Conservation (phyloP, 805 yeast species). For the Candida ovalis region DNA sequence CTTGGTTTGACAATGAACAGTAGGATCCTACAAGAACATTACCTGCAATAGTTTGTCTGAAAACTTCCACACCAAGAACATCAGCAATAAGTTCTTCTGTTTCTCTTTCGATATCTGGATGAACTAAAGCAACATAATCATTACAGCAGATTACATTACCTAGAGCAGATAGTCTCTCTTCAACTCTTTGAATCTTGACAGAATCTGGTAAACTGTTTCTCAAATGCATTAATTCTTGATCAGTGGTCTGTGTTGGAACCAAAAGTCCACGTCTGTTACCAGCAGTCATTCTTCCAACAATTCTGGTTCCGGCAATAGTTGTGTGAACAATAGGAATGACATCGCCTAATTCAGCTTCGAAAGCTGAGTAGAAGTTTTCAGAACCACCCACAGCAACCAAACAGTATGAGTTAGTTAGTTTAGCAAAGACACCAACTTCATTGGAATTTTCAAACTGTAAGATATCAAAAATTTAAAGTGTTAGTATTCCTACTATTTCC, state of each 20-base stretch:
- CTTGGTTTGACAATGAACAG: slow-evolving; percentile 92
- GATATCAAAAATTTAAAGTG: not conserved
- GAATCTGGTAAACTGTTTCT: slow-evolving; percentile 94
- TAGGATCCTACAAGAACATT: slow-evolving; percentile 96
- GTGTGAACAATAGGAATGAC: slow-evolving; percentile 95
- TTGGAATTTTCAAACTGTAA: slow-evolving; percentile 71
- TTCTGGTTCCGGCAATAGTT: slow-evolving; percentile 97
- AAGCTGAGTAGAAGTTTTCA: slow-evolving; percentile 78
- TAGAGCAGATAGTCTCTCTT: slow-evolving; percentile 92
- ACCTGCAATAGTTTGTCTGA: slow-evolving; percentile 98
- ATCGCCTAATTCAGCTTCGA: slow-evolving; percentile 96
- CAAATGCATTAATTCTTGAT: slow-evolving; percentile 95
- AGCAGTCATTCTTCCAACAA: slow-evolving; percentile 96
- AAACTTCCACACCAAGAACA: slow-evolving; percentile 96
- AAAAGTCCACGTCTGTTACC: slow-evolving; percentile 96
- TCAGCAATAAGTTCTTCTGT: slow-evolving; percentile 98
- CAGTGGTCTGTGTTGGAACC: slow-evolving; percentile 97
- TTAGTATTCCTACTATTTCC: slow-evolving; percentile 6
- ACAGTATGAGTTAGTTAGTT: slow-evolving; percentile 93
- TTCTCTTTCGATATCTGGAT: slow-evolving; percentile 98
- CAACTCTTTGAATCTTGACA: slow-evolving; percentile 95
- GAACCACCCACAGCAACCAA: slow-evolving; percentile 97
- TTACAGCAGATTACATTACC: slow-evolving; percentile 98
- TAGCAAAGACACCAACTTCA: slow-evolving; percentile 92
- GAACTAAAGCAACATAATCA: slow-evolving; percentile 98